Percentiles rank a stretch among this genome's conserved stretches.
Evolutionary conservation across 108 stramenopile species (phyloP).

Genomic region (Nitzschia palea): DNA sequence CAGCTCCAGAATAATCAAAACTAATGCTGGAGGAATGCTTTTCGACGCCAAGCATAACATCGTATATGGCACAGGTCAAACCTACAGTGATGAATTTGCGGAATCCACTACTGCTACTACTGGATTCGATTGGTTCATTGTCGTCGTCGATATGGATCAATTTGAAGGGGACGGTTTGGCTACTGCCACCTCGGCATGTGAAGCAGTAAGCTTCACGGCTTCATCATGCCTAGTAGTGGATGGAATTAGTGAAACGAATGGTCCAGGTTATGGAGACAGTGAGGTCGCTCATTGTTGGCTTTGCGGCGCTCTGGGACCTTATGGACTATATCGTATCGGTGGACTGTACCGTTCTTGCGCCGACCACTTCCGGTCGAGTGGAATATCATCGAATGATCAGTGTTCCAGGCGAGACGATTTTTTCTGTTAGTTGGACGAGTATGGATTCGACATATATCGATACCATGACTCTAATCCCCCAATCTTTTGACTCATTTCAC

Average conservation of each 20-base stretch:
- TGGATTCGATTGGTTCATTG: too few relatives aligned
- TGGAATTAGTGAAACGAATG: slow-evolving; percentile 8
- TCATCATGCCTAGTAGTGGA: slow-evolving; percentile 1
- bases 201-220: not conserved
- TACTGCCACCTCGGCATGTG: too few relatives aligned
- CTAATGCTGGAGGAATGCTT: slow-evolving; percentile 30
- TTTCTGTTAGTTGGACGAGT: not conserved
- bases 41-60: slow-evolving; percentile 19
- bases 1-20: not conserved
- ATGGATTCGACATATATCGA: not conserved
- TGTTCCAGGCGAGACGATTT: not conserved
- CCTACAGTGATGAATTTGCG: too few relatives aligned
- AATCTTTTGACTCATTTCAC: slow-evolving; percentile 13
- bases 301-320: slow-evolving; percentile 6
- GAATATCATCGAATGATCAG: not conserved
- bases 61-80: slow-evolving; percentile 22
- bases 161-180: too few relatives aligned
- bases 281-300: slow-evolving; percentile 5
- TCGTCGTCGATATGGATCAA: too few relatives aligned
- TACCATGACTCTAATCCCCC: slow-evolving; percentile 6
- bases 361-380: not conserved
- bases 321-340: not conserved
- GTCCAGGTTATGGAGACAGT: not conserved
- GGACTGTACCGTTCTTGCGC: not conserved
- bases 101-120: too few relatives aligned